phyloP scores from a whole-genome alignment of 768 basidiomycete genomes.

The Podaxis rugospora region DNA sequence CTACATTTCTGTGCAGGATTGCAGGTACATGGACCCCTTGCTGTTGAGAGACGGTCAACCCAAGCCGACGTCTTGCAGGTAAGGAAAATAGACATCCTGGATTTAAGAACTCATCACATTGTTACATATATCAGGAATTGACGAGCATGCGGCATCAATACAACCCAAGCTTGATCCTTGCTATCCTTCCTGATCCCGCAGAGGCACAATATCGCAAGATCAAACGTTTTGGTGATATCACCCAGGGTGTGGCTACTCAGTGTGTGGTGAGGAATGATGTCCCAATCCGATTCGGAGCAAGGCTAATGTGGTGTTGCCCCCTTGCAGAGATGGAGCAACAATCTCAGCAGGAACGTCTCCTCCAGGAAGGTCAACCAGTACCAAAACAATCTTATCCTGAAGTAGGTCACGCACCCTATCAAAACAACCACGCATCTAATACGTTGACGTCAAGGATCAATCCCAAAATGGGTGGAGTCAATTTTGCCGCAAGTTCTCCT shows the following conservation, averaged over 20 bases:
- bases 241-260: constrained; percentile 56
- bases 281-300: background rate
- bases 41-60: background rate
- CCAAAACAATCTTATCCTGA: constrained; percentile 52
- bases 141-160: background rate
- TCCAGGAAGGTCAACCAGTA: constrained; percentile 40
- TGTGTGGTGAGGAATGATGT: constrained; percentile 43
- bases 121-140: constrained; percentile 10
- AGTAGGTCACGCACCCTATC: constrained; percentile 27
- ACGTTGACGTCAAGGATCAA: constrained; percentile 36
- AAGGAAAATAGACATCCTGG: background rate
- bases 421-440: background rate
- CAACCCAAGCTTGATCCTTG: constrained; percentile 20
- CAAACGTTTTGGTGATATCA: constrained; percentile 36
- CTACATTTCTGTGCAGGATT: background rate
- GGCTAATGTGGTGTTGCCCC: background rate
- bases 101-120: too few species aligned
- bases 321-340: constrained; percentile 8
- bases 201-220: constrained; percentile 22
- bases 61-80: constrained; percentile 3
- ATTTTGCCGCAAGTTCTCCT: constrained; percentile 30
- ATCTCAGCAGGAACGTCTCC: constrained; percentile 3
- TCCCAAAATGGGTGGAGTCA: constrained; percentile 48
- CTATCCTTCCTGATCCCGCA: constrained; percentile 26
- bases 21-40: background rate